Evolutionary conservation across 2,329 filamentous ascomycete genomes (phyloP).

Genomic region (Tolypocladium paradoxum): DNA sequence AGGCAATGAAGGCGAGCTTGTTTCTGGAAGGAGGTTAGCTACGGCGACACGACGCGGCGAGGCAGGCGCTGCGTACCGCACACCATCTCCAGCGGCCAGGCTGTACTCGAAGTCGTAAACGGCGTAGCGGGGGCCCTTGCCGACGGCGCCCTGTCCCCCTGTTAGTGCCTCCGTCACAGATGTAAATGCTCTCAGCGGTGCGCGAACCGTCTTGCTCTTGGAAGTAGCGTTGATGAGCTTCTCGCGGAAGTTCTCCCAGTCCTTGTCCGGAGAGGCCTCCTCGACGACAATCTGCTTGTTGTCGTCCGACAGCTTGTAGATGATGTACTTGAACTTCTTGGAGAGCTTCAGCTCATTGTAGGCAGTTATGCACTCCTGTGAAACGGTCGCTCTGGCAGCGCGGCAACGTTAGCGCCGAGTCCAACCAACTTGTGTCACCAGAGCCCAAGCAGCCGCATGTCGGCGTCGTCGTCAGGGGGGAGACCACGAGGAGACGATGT

Average conservation of each 20-base stretch:
- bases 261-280: conserved; percentile 52
- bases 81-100: conserved; percentile 60
- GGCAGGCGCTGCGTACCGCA: conserved; percentile 37
- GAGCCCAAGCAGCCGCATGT: conserved; percentile 10
- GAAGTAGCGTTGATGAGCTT: conserved; percentile 64
- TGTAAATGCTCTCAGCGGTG: conserved; percentile 1
- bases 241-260: conserved; percentile 66
- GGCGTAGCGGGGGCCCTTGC: conserved; percentile 69
- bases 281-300: conserved; percentile 75
- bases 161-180: neutral
- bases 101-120: conserved; percentile 79
- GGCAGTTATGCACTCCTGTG: conserved; percentile 56
- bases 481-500: conserved; percentile 2
- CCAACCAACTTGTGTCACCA: conserved; percentile 4
- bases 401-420: conserved; percentile 13
- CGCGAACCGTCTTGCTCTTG: conserved; percentile 56
- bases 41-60: conserved; percentile 1
- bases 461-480: conserved; percentile 7
- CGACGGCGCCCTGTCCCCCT: conserved; percentile 36
- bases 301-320: conserved; percentile 80
- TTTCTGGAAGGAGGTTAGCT: conserved; percentile 36
- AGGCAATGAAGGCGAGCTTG: conserved; percentile 71
- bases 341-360: conserved; percentile 78
- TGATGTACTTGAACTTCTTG: conserved; percentile 76
- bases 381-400: conserved; percentile 53